phyloP scores from a whole-genome alignment of 192 early-diverging fungal genomes.

The Borealophlyctis nickersoniae region DNA sequence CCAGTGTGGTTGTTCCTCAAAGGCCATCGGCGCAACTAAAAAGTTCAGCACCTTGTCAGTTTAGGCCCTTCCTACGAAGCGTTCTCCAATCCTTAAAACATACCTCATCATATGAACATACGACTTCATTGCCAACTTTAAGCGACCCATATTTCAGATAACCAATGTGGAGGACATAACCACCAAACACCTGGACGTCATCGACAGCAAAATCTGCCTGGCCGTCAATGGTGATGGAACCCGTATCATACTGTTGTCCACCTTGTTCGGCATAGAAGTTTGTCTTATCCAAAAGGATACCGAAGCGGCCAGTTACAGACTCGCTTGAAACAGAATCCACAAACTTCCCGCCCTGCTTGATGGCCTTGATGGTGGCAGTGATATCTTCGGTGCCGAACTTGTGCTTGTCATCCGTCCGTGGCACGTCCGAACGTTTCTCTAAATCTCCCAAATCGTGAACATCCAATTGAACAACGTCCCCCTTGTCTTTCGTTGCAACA shows the following conservation, averaged over 20 bases:
- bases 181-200: constrained; percentile 88
- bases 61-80: too few relatives aligned
- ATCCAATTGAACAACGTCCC: constrained; percentile 73
- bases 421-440: constrained; percentile 66
- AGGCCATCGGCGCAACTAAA: constrained; percentile 74
- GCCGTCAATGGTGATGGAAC: constrained; percentile 78
- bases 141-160: constrained; percentile 88
- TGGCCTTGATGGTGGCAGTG: constrained; percentile 72
- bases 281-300: constrained; percentile 89
- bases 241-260: constrained; percentile 93
- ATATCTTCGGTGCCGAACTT: constrained; percentile 80
- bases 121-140: constrained; percentile 64
- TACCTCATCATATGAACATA: constrained; percentile 79
- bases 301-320: constrained; percentile 65
- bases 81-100: too few relatives aligned
- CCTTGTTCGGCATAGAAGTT: constrained; percentile 98
- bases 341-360: constrained; percentile 60
- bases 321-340: constrained; percentile 45
- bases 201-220: constrained; percentile 87
- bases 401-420: constrained; percentile 78
- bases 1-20: constrained; percentile 94
- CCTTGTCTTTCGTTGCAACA: constrained; percentile 48
- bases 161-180: constrained; percentile 94
- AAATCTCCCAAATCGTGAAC: constrained; percentile 88
- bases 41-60: background rate